Evolutionary conservation across 495 filamentous ascomycete species (phyloP).

Genomic region (Neurospora pannonica): DNA sequence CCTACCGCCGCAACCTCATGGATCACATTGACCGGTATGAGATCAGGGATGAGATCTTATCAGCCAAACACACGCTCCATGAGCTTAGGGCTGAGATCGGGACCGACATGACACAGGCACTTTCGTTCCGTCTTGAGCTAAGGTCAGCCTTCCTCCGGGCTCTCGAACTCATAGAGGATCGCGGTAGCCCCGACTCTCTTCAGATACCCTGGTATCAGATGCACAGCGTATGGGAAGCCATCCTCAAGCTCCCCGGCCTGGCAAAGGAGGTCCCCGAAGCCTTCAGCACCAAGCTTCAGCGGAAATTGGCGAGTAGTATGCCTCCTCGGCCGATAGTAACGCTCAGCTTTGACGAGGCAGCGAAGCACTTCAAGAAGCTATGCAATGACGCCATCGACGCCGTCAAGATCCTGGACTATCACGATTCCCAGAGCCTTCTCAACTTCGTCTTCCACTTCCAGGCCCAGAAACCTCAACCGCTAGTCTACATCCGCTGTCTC

Average conservation of each 20-base stretch:
- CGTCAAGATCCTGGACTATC: slow-evolving; percentile 58
- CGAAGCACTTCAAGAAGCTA: slow-evolving; percentile 56
- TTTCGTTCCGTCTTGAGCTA: slow-evolving; percentile 54
- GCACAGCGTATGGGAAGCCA: slow-evolving; percentile 33
- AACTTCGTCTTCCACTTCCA: slow-evolving; percentile 63
- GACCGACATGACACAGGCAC: slow-evolving; percentile 45
- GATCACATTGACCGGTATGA: slow-evolving; percentile 47
- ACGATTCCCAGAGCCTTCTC: slow-evolving; percentile 57
- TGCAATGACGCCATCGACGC: slow-evolving; percentile 63
- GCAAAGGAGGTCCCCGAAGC: slow-evolving; percentile 61
- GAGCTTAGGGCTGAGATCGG: slow-evolving; percentile 34
- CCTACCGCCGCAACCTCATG: slow-evolving; percentile 72
- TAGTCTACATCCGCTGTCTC: slow-evolving; percentile 73
- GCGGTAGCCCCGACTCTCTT: slow-evolving; percentile 31
- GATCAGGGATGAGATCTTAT: slow-evolving; percentile 50
- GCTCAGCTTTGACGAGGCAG: slow-evolving; percentile 61
- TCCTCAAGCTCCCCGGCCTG: slow-evolving; percentile 49
- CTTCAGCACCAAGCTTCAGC: slow-evolving; percentile 85
- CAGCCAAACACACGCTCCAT: slow-evolving; percentile 48
- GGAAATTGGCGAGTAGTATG: slow-evolving; percentile 80
- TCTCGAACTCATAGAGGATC: slow-evolving; percentile 32
- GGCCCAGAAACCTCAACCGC: slow-evolving; percentile 69
- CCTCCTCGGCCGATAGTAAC: slow-evolving; percentile 86
- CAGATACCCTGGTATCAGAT: slow-evolving; percentile 40
- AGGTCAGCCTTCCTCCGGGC: slow-evolving; percentile 51